A percentile compares a stretch with the other conserved stretches of the same genome.
These are phyloP conservation scores for Ophiosphaerella herpotricha DNA, from an alignment of 2,329 filamentous ascomycete genomes.

Conservation along the genomic window DNA sequence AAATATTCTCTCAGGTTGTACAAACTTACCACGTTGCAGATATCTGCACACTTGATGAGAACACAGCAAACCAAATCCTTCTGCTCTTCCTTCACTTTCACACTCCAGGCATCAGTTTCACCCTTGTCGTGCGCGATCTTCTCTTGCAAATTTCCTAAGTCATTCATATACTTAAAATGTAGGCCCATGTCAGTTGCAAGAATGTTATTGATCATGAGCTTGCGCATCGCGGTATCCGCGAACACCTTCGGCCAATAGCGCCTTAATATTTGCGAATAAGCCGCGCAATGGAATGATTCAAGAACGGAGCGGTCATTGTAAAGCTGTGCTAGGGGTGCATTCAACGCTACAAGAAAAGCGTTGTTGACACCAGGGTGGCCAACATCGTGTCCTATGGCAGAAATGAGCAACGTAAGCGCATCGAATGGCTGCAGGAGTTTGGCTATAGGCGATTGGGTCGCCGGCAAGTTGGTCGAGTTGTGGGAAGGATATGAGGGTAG, in stretches of 20 bases:
- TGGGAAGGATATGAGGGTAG: conserved; percentile 68
- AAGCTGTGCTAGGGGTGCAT: conserved; percentile 88
- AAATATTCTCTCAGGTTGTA: neutral
- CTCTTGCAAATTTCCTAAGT: conserved; percentile 77
- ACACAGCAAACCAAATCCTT: conserved; percentile 84
- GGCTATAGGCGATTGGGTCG: conserved; percentile 68
- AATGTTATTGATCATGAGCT: conserved; percentile 96
- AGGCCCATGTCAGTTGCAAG: conserved; percentile 96
- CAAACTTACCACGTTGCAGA: conserved; percentile 91
- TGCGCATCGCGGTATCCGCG: conserved; percentile 76
- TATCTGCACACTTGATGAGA: conserved; percentile 97
- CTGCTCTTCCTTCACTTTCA: conserved; percentile 74
- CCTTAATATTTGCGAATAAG: conserved; percentile 92
- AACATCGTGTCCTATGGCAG: conserved; percentile 97
- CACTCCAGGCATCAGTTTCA: conserved; percentile 73
- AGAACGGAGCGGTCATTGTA: conserved; percentile 97
- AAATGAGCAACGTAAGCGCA: conserved; percentile 84
- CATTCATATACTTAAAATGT: conserved; percentile 96
- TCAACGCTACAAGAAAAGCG: conserved; percentile 88
- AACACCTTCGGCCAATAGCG: conserved; percentile 89
- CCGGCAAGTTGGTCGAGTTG: conserved; percentile 29
- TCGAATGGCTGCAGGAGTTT: conserved; percentile 83
- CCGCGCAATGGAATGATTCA: conserved; percentile 96
- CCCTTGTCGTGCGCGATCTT: conserved; percentile 71
- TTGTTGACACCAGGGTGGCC: conserved; percentile 98